Evolutionary conservation across 345 rosid species (phyloP), one percentile per base, ranked within the genome.

Genomic region (Lenwebbia sp.): DNA sequence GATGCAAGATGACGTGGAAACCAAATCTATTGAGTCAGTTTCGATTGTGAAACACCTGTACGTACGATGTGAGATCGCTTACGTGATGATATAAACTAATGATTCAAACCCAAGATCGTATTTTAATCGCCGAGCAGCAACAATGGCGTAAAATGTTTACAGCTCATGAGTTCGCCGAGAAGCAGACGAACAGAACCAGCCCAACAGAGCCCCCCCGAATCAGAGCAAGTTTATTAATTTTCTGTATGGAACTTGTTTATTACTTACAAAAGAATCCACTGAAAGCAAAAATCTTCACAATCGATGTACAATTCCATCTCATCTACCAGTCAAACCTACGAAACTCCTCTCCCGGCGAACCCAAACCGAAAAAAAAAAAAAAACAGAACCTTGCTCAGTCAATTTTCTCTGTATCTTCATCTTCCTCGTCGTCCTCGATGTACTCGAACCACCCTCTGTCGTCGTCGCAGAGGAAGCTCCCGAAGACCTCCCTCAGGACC

Each of bases 401-500:
- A 3, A 84, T 87, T 5, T 89, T 86, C 7, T 54, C 87, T 13
- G 86, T 86, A 3, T 82, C 89, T 14, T 78, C 88, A 4, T 54
- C 84, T 40, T 81, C 87, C 19, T 86, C 85, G 44, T 86, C 88
- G 41, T 84, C 86, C 14, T 87, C 86, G 26, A 55, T 26, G 10
- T 83, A 58, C 6, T 78, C 88, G 50, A 7, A 70, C 78, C 78
- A 85, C 41, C 85, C 88, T 37, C 40, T n/a, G 54, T 88, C 50
- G 26, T 83, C 56, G 26, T 83, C 86, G 78, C 26, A 89, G 60
- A 91, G 10, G 14, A 51, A 51, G 65, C 84, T 86, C 49, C 86
- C 33, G 11, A 94, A 78, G 82, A 89, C 88, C 33, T 86, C 91
- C 83, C 85, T 28, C 41, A 87, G 76, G 78, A 70, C 14, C 86